These are phyloP conservation scores for Solanum verrucosum DNA, from an alignment of 257 asterid species.

Conservation along the genomic window DNA sequence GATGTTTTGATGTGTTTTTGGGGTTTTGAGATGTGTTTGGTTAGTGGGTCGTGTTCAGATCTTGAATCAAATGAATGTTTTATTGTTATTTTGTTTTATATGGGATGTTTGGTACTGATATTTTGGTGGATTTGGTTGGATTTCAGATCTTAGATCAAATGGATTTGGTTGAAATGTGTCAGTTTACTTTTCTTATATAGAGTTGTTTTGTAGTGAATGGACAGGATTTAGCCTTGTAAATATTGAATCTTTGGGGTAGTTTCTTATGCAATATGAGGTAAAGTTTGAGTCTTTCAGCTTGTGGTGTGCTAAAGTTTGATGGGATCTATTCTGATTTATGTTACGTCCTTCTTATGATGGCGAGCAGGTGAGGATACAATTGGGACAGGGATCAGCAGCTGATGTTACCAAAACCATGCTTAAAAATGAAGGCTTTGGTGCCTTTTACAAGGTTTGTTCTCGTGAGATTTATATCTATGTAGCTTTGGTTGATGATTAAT, in stretches of 20 bases:
- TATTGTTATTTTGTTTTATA: background rate
- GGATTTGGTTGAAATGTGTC: background rate
- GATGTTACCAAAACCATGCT: constrained; percentile 66
- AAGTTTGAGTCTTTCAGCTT: background rate
- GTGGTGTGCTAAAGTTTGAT: background rate
- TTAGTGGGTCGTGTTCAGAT: constrained; percentile 1
- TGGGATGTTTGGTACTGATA: background rate
- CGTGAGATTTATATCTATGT: background rate
- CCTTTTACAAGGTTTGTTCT: constrained; percentile 76
- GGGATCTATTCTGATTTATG: constrained; percentile 9
- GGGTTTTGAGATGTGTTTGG: background rate
- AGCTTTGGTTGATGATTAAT: background rate
- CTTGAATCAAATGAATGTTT: constrained; percentile 4
- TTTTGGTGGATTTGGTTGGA: background rate
- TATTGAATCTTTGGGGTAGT: background rate
- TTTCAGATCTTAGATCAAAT: constrained; percentile 21
- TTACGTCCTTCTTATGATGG: background rate
- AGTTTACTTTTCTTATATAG: background rate
- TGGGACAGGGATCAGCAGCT: constrained; percentile 96
- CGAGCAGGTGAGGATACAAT: constrained; percentile 84
- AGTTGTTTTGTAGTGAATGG: background rate
- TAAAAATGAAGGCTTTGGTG: constrained; percentile 73
- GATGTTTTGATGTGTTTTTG: background rate
- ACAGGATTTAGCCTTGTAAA: background rate
- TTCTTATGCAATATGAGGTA: background rate